phyloP scores from a whole-genome alignment of 2,329 filamentous ascomycete species.

The Tothia fuscella region DNA sequence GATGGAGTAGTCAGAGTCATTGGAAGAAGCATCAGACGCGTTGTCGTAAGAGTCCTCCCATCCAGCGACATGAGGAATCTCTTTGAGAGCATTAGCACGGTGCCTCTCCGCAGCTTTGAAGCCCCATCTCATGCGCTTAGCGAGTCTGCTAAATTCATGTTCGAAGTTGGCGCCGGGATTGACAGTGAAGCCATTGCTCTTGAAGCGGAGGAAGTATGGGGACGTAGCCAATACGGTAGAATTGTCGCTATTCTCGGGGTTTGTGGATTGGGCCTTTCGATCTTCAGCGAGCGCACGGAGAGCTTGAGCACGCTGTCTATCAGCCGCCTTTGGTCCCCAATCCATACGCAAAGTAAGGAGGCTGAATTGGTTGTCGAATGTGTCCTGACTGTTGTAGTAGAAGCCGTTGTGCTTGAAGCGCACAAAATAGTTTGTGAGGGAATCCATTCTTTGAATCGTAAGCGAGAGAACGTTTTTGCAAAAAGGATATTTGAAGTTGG shows the following conservation, averaged over 20 bases:
- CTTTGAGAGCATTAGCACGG: too few species aligned
- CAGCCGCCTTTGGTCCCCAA: background rate
- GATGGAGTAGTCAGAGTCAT: too few species aligned
- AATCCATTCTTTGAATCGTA: too few species aligned
- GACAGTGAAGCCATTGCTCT: constrained; percentile 12
- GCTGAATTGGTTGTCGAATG: background rate
- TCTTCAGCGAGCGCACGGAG: background rate
- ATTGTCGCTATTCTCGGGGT: background rate
- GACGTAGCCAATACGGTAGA: too few species aligned
- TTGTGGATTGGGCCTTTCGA: background rate
- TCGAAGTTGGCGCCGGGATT: constrained; percentile 11
- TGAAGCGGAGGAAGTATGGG: background rate
- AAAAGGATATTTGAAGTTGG: too few species aligned
- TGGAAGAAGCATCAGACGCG: too few species aligned
- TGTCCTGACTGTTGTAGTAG: background rate
- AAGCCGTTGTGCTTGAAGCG: too few species aligned
- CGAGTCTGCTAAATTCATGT: constrained; percentile 15
- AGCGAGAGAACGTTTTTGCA: too few species aligned
- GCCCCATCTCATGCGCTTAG: constrained; percentile 12
- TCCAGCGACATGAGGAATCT: too few species aligned
- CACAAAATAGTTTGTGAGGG: too few species aligned
- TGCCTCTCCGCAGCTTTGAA: background rate
- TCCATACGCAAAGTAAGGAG: background rate
- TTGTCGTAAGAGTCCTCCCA: too few species aligned
- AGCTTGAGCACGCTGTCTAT: background rate